Base-by-base conservation (phyloP, 805 yeast species). In the Saturnispora hagleri region DNA sequence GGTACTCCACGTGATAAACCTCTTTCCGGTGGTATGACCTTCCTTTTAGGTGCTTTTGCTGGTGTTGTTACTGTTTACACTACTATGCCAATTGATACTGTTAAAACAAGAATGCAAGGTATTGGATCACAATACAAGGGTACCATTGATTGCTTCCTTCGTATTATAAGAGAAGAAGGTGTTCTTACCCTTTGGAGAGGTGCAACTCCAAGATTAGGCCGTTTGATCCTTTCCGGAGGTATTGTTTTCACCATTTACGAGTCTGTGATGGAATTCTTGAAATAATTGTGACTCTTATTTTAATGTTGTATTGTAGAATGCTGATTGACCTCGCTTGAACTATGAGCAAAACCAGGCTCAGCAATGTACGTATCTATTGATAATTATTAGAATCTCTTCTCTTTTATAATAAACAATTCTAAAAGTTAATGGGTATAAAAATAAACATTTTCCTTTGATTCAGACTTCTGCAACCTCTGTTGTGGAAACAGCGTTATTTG, bases 241-340 rank as follows among this genome's bases (percentile, higher is more conserved):
- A 91, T 91, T 58, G 97, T 93, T 28, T 91, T 91, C 71, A 93
- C 98, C 20, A 87, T 93, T 52, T 91, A 91, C 67, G 99, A 91
- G 67, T 87, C 89, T 70, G 84, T 91, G 72, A 73, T 91, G 67
- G 78, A 73, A 38, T 48, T 84, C n/a, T 62, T 83, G 66, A 69
- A 62, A 20, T 77, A 62, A 56, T 15, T 20, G 24, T 24, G 17
- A 24, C 22, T 38, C 15, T 38, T 17, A 4, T 5, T 13, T 9
- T 38, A 38, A 8, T 18, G 18, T 36, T 38, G 42, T 38, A 20
- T 31, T 38, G 24, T 38, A 18, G 22, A 38, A 18, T 17, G 13
- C 42, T 38, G 22, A 17, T 38, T 17, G 6, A 20, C 9, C 10
- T 38, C 42, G 7, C 13, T 17, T 8, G 5, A 50, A 43, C 34